phyloP scores from a whole-genome alignment of 1,284 basidiomycete genomes.

The Sanghuangporus weigelae region DNA sequence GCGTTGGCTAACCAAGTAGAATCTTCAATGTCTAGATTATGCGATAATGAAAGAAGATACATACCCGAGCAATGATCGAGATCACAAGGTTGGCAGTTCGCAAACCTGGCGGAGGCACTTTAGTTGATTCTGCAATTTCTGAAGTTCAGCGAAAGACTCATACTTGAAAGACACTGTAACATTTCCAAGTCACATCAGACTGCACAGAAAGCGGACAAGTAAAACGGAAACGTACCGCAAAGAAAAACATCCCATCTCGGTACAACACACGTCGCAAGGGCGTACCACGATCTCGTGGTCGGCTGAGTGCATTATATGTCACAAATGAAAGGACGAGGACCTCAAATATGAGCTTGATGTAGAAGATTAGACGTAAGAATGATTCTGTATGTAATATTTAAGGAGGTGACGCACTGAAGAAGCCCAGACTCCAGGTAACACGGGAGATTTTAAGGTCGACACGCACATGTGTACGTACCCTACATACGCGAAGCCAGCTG shows the following conservation, averaged over 20 bases:
- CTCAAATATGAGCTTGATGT: conserved; percentile 21
- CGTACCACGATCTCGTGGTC: conserved; percentile 17
- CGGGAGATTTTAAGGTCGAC: background rate
- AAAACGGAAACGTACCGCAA: conserved; percentile 16
- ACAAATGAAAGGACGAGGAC: conserved; percentile 17
- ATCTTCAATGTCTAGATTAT: background rate
- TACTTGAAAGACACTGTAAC: background rate
- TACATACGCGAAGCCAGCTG: conserved; percentile 9
- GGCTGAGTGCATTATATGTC: conserved; percentile 19
- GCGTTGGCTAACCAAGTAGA: background rate
- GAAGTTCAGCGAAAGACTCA: background rate
- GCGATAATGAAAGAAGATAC: background rate
- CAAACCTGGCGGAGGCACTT: background rate
- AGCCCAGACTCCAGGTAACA: conserved; percentile 11
- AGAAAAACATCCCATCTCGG: conserved; percentile 22
- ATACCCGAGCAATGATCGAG: conserved; percentile 4
- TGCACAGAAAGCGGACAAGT: background rate
- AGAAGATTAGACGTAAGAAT: background rate
- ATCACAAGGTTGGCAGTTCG: conserved; percentile 10
- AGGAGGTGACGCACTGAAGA: conserved; percentile 9
- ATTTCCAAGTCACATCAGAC: background rate
- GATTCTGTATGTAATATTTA: background rate
- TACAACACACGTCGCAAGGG: conserved; percentile 14
- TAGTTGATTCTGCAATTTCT: background rate
- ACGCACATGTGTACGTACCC: conserved; percentile 5